Conservation (phyloP, 2,329 filamentous ascomycete genomes). For the Aspergillus felis region DNA sequence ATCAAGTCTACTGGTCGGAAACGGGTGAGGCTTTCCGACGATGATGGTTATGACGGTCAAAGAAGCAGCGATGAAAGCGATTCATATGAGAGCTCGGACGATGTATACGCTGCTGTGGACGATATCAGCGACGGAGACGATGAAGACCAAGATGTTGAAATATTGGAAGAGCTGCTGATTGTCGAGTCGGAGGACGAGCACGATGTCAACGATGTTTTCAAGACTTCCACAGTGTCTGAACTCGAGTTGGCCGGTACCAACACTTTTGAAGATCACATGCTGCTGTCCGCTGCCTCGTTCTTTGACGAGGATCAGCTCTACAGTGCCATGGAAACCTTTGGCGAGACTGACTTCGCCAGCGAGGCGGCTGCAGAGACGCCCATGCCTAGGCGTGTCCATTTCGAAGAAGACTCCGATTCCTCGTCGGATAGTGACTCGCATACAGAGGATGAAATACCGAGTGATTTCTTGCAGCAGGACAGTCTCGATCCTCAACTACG, state of each 20-base stretch:
- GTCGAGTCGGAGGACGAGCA: conserved; percentile 45
- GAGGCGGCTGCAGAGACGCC: conserved; percentile 40
- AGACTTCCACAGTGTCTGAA: conserved; percentile 21
- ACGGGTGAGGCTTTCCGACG: conserved; percentile 32
- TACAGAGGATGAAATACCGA: conserved; percentile 63
- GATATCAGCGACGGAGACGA: conserved; percentile 76
- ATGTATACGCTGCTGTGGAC: conserved; percentile 73
- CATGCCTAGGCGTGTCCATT: conserved; percentile 65
- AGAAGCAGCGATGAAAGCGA: conserved; percentile 29
- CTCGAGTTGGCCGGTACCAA: conserved; percentile 53
- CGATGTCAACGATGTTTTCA: conserved; percentile 18
- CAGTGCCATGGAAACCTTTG: conserved; percentile 36
- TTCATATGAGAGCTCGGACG: conserved; percentile 51
- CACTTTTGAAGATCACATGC: conserved; percentile 40
- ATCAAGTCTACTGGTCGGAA: conserved; percentile 31
- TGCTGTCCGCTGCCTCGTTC: conserved; percentile 39
- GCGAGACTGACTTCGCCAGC: conserved; percentile 33
- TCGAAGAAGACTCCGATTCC: conserved; percentile 60
- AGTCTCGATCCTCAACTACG: conserved; percentile 69
- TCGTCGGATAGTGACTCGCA: conserved; percentile 55
- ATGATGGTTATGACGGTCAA: conserved; percentile 29
- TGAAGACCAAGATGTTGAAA: conserved; percentile 72
- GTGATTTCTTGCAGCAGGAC: conserved; percentile 74
- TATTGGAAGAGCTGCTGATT: conserved; percentile 74
- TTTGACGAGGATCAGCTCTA: conserved; percentile 43